Percentiles rank a stretch among this genome's conserved stretches.
Conservation (phyloP, 2,329 filamentous ascomycete genomes). For the Setomelanomma holmii region DNA sequence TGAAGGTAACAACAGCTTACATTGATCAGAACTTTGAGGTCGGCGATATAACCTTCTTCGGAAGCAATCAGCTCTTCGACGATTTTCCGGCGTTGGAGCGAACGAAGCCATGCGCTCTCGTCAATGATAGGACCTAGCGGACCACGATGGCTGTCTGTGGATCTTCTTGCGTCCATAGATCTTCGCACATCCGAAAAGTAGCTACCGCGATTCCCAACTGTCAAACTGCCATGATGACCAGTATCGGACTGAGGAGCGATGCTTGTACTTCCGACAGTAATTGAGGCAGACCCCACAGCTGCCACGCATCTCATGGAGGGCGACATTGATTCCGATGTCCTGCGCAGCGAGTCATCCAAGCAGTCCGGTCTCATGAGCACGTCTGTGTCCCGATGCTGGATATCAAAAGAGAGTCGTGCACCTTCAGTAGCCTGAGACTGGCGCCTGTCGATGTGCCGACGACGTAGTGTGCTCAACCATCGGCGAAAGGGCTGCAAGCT, state of each 20-base stretch:
- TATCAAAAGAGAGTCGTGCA: constrained; percentile 47
- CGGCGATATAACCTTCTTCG: constrained; percentile 87
- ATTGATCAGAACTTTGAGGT: constrained; percentile 85
- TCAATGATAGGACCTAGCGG: constrained; percentile 63
- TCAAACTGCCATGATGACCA: constrained; percentile 65
- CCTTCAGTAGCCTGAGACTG: constrained; percentile 46
- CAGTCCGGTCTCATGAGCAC: constrained; percentile 13
- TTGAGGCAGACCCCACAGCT: constrained; percentile 80
- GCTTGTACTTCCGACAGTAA: constrained; percentile 78
- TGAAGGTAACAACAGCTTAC: constrained; percentile 58
- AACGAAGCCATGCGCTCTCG: constrained; percentile 72
- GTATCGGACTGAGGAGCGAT: constrained; percentile 64
- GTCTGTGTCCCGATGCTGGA: constrained; percentile 12
- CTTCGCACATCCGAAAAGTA: constrained; percentile 66
- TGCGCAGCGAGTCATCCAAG: constrained; percentile 39
- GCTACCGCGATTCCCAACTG: constrained; percentile 67
- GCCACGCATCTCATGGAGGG: constrained; percentile 82
- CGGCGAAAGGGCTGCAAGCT: constrained; percentile 65
- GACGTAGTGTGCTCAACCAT: constrained; percentile 76
- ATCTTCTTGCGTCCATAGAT: constrained; percentile 68
- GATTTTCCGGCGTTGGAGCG: constrained; percentile 77
- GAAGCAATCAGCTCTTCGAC: constrained; percentile 86
- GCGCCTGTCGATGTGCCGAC: constrained; percentile 54
- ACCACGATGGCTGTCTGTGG: constrained; percentile 63
- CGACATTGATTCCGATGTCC: constrained; percentile 64